A percentile compares a stretch with the other conserved stretches of the same genome.
phyloP scores from a whole-genome alignment of 2,329 filamentous ascomycete species.

The Exophiala oligosperma region DNA sequence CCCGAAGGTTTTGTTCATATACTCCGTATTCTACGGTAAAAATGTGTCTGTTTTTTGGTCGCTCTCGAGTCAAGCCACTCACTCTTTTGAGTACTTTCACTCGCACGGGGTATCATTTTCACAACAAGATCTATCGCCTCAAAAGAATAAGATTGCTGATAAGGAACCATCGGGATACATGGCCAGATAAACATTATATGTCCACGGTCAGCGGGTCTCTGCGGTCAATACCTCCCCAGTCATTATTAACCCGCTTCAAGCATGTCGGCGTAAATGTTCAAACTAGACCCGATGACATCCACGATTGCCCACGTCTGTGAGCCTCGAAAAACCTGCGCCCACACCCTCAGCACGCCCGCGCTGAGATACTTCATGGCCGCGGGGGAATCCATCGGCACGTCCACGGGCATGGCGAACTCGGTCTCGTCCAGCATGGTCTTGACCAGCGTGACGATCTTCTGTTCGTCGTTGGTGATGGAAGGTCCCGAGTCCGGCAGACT shows the following conservation, averaged over 20 bases:
- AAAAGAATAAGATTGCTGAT: not conserved
- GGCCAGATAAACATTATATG: no score
- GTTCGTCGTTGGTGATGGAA: constrained; percentile 40
- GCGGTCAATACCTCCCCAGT: no score
- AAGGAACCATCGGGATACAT: no score
- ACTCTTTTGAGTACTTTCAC: no score
- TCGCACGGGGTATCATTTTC: not conserved
- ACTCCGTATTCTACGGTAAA: no score
- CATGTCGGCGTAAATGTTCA: constrained; percentile 45
- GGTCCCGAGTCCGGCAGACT: constrained; percentile 35
- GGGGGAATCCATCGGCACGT: constrained; percentile 30
- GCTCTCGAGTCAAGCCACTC: no score
- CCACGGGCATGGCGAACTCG: constrained; percentile 25
- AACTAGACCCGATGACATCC: constrained; percentile 41
- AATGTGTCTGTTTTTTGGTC: no score
- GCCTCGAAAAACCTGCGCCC: constrained; percentile 44
- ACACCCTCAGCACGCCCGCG: constrained; percentile 43
- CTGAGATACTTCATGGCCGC: constrained; percentile 38
- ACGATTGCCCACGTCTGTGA: constrained; percentile 47
- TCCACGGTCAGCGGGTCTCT: no score
- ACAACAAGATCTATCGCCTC: not conserved
- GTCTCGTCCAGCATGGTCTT: constrained; percentile 46
- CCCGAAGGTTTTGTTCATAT: no score
- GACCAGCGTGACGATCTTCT: constrained; percentile 38
- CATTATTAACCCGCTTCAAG: constrained; percentile 31